Base-by-base conservation (phyloP, 2,329 filamentous ascomycete species). In the Penicillium sp. region DNA sequence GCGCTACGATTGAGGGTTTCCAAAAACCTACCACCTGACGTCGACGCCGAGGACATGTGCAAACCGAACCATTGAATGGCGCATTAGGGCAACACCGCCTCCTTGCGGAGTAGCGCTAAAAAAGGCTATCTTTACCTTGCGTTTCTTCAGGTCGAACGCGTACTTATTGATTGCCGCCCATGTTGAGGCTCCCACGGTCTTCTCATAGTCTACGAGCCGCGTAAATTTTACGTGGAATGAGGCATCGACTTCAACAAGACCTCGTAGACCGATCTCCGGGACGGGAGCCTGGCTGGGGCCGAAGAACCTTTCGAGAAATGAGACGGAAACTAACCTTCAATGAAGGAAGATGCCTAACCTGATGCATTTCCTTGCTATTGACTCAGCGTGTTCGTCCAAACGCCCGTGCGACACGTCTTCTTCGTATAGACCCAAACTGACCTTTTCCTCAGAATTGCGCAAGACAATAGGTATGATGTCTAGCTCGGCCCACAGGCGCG, bases 91-190 rank as follows among this genome's bases (percentile, higher is more conserved):
- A 9, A 92, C 90, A 51, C 89, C 89, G 35, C 89, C 89, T 9
- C 90, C 89, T 71, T 92, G 90, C 1, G 90, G 89, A 1, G 90
- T 92, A 60, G 85, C 86, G 72, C 88, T 91, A 81, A 92, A 92
- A 77, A 91, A 92, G 2, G 89, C 89, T 63, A 92, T 83, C 73
- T 87, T 89, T 64, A 85, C 84, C 63, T 88, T 86, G 44, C 85
- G 83, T 60, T 81, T 75, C 64, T 87, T 88, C 40, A 92, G 82
- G 37, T 85, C 82, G 15, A 13, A 28, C 13, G 44, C 44, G 28
- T 47, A 47, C 28, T 47, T 47, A 28, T 47, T 47, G 15, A 47
- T 28, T 28, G 44, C 44, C 44, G 22, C 24, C 44, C 50, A 38
- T 49, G 84, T 77, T 53, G 86, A 87, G 65, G 24, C 44, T 84